These are phyloP conservation scores for Chaetomiaceae sp. DNA, from an alignment of 2,329 filamentous ascomycete genomes.

Conservation along the genomic window DNA sequence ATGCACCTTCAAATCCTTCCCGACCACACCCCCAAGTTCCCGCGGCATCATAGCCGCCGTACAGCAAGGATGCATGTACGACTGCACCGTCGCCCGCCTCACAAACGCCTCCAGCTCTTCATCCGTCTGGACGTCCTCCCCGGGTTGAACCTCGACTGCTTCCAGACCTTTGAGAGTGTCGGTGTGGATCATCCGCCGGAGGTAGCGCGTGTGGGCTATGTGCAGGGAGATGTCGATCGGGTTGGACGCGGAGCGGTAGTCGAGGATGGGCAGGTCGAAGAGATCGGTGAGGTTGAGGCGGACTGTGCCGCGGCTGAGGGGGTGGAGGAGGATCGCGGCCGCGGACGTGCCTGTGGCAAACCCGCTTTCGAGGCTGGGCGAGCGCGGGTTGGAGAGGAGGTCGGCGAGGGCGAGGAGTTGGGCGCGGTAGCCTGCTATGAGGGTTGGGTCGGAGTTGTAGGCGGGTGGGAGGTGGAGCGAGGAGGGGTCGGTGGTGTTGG, in stretches of 20 bases:
- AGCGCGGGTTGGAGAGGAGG: conserved; percentile 11
- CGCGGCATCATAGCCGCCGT: conserved; percentile 24
- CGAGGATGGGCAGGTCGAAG: conserved; percentile 33
- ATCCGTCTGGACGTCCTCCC: conserved; percentile 29
- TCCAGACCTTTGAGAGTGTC: conserved; percentile 27
- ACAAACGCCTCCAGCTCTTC: conserved; percentile 9
- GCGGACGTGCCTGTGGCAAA: conserved; percentile 15
- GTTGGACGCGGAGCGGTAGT: conserved; percentile 38
- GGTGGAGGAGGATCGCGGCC: conserved; percentile 26
- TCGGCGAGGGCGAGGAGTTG: conserved; percentile 15
- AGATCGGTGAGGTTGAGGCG: conserved; percentile 31
- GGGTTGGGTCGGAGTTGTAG: conserved; percentile 24
- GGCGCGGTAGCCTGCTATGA: conserved; percentile 19
- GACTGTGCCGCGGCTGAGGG: conserved; percentile 24
- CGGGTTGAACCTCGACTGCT: conserved; percentile 35
- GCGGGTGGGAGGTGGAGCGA: conserved; percentile 30
- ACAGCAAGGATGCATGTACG: conserved; percentile 27
- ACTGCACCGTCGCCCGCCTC: conserved; percentile 1
- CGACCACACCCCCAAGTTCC: conserved; percentile 17
- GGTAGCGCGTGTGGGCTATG: conserved; percentile 32
- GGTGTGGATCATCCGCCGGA: conserved; percentile 21
- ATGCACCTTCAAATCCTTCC: conserved; percentile 21
- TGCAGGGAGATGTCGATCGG: conserved; percentile 50
- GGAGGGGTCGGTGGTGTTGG: conserved; percentile 27
- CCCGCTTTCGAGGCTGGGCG: conserved; percentile 14